Conservation (phyloP, 2,329 filamentous ascomycete species). For the Fusarium albidum region DNA sequence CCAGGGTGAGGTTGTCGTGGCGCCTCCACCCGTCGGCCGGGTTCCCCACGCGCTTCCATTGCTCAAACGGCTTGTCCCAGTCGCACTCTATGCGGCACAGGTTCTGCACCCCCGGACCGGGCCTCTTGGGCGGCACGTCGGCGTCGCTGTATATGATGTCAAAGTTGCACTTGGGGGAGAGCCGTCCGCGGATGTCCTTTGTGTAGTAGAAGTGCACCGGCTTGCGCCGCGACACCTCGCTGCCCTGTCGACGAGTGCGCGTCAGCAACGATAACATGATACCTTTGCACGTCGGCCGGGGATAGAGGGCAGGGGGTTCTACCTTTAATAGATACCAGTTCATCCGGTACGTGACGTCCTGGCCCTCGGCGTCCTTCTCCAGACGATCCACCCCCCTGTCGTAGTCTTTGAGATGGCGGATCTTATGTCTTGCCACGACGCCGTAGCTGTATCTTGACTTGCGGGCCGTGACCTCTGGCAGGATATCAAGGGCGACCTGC, state of each 20-base stretch:
- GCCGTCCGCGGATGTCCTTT: not conserved
- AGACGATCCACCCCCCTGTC: not conserved
- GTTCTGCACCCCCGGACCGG: not conserved
- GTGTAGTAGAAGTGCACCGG: not conserved
- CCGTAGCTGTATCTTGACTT: not conserved
- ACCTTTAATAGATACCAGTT: slow-evolving; percentile 9
- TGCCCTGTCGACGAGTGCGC: no score
- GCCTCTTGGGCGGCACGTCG: slow-evolving; percentile 1
- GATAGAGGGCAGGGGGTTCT: no score
- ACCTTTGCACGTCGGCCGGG: no score
- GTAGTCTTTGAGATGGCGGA: not conserved
- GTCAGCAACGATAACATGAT: no score
- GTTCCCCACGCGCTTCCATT: slow-evolving; percentile 5
- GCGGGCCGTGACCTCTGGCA: not conserved
- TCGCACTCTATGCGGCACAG: slow-evolving; percentile 10
- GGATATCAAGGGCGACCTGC: not conserved
- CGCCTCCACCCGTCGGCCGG: slow-evolving; percentile 3
- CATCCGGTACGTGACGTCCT: not conserved
- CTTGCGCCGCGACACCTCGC: not conserved
- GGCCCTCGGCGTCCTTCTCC: not conserved
- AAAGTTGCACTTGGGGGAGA: not conserved
- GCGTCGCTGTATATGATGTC: not conserved
- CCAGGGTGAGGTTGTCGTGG: slow-evolving; percentile 2
- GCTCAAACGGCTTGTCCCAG: slow-evolving; percentile 8
- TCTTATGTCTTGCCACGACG: not conserved